Evolutionary conservation across 768 basidiomycete species (phyloP).

Genomic region (Boletellus sp.): DNA sequence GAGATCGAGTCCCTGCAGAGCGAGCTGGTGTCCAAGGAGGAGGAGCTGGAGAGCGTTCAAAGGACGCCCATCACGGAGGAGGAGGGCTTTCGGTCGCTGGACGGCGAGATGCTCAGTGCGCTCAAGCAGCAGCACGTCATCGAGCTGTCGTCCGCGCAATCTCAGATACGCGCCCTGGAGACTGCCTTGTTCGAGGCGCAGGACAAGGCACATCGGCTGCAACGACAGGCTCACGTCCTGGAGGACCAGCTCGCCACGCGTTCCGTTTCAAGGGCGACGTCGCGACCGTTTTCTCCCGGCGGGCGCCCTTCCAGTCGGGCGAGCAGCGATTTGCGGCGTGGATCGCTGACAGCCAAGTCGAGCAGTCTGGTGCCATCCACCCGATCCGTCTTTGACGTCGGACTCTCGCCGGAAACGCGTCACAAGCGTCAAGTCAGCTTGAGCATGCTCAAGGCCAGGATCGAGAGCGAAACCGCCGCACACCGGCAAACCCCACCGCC

Average conservation of each 20-base stretch:
- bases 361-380: conserved; percentile 37
- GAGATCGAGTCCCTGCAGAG: conserved; percentile 69
- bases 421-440: conserved; percentile 83
- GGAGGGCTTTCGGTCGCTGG: conserved; percentile 49
- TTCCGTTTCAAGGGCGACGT: conserved; percentile 38
- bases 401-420: conserved; percentile 67
- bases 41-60: conserved; percentile 59
- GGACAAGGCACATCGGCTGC: conserved; percentile 59
- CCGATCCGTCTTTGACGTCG: conserved; percentile 63
- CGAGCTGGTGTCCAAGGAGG: conserved; percentile 59
- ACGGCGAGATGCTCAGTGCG: conserved; percentile 70
- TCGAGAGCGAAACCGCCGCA: conserved; percentile 69
- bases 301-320: conserved; percentile 43
- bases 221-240: conserved; percentile 60
- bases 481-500: conserved; percentile 48
- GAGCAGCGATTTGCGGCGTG: conserved; percentile 38
- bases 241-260: conserved; percentile 62
- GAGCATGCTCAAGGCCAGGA: conserved; percentile 87
- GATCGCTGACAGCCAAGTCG: conserved; percentile 32
- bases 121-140: conserved; percentile 71
- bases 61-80: conserved; percentile 39
- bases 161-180: conserved; percentile 75
- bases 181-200: conserved; percentile 70
- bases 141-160: conserved; percentile 77
- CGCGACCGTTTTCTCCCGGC: conserved; percentile 46